phyloP scores from a whole-genome alignment of 1,139 yeast species.

The Taphrina deformans region DNA sequence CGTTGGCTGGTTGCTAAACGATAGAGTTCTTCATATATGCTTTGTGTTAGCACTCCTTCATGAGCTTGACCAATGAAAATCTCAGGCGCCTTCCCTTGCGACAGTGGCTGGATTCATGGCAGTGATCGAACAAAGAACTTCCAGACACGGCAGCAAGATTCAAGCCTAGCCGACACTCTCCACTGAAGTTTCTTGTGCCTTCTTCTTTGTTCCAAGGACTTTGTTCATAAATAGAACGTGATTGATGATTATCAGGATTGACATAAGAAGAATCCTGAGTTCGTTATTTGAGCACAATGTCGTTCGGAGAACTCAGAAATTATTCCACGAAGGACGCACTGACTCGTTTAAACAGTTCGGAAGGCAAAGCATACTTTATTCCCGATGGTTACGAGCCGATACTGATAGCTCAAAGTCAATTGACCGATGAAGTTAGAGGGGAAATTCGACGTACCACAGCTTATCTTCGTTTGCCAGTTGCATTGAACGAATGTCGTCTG shows the following conservation, averaged over 20 bases:
- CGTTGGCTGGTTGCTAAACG: too few species aligned
- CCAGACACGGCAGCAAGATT: neutral
- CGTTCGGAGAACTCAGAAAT: neutral
- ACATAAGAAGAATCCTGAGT: too few species aligned
- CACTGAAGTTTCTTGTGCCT: neutral
- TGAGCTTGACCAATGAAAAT: too few species aligned
- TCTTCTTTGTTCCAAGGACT: neutral
- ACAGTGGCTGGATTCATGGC: neutral
- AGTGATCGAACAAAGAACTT: neutral
- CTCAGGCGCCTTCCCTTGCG: too few species aligned
- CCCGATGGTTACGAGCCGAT: conserved; percentile 34
- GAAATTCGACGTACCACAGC: conserved; percentile 5
- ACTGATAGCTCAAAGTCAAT: conserved; percentile 19
- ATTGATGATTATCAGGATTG: too few species aligned
- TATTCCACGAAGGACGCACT: conserved; percentile 35
- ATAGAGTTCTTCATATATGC: too few species aligned
- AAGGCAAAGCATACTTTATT: conserved; percentile 33
- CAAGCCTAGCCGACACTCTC: neutral
- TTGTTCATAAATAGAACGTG: neutral
- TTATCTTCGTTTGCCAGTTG: conserved; percentile 1
- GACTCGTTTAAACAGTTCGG: neutral
- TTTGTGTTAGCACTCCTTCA: too few species aligned
- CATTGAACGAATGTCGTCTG: conserved; percentile 13
- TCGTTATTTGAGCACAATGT: too few species aligned
- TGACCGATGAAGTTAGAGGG: conserved; percentile 1